Base-by-base conservation (phyloP, 305 asterid species). In the Fraxinus latifolia region DNA sequence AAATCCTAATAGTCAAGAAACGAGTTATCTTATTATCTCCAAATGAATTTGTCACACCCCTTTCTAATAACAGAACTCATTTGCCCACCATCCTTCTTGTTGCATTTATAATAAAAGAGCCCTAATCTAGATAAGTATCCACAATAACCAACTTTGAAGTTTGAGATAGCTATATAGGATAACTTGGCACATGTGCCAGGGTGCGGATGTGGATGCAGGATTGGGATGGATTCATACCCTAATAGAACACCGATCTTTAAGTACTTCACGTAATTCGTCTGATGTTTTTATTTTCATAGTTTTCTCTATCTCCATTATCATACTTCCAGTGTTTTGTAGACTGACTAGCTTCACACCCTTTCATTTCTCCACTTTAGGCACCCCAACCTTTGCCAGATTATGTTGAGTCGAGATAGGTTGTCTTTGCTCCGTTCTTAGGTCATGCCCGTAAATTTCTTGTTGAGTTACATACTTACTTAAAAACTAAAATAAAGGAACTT, bases 11-110 rank as follows among this genome's bases (percentile, higher is more conserved):
- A 21, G 19, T 76, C 15, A 75, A 21, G 33, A 77, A 39, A 82
- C 68, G 39, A 65, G 80, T 78, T 89, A 96, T 98, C 98, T 94
- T 92, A 0, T 89, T 98, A 65, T 92, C 97, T 96, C 99, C 91
- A 91, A 12, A 86, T 96, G 99, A 86, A 94, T 83, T 87, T 96
- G 98, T 8, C 98, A 92, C 89, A 96, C 72, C 81, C 80, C 87
- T 86, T 87, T 89, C 87, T 90, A 90, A 85, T 93, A 92, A 85
- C 99, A 96, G 82, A 96, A 92, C 88, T 96, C 99, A 89, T 96
- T 94, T 67, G 98, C 85, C 99, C 99, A 96, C 99, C 99, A 94
- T 81, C 99, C 98, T 83, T 94, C 99, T 94, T 91, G 98, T 98
- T 96, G 98, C 90, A 86, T 68, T 78, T 70, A 80, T 73, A 62